Percentiles rank a stretch among this genome's conserved stretches.
These are phyloP conservation scores for Pharus latifolius DNA, from an alignment of 176 grass and related monocot genomes.

Conservation along the genomic window DNA sequence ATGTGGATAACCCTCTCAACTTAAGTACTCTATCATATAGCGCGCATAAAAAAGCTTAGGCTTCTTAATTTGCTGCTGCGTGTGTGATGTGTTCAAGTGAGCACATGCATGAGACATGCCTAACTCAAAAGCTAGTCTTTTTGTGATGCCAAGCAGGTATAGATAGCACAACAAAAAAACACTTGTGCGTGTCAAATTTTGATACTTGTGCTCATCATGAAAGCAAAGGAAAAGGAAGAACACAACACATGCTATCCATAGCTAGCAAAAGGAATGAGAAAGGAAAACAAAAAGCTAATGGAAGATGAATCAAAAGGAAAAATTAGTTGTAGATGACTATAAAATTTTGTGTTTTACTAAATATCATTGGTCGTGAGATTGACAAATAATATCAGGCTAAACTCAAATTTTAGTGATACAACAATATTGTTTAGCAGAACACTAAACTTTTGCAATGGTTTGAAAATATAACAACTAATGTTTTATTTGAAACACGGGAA, in stretches of 20 bases:
- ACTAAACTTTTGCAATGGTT: too few species aligned
- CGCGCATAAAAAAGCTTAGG: conserved; percentile 17
- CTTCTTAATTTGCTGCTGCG: background rate
- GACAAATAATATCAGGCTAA: too few species aligned
- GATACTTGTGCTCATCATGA: conserved; percentile 37
- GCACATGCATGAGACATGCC: conserved; percentile 28
- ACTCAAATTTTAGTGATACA: too few species aligned
- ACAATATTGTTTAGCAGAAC: too few species aligned
- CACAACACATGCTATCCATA: conserved; percentile 6
- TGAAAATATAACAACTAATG: too few species aligned
- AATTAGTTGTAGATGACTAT: too few species aligned
- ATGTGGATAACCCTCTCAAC: conserved; percentile 24
- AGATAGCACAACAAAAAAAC: background rate
- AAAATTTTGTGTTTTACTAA: too few species aligned
- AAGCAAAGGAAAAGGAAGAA: conserved; percentile 11
- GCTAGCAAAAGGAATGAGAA: background rate
- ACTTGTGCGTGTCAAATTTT: conserved; percentile 41
- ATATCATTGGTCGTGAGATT: too few species aligned
- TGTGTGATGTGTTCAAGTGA: conserved; percentile 27
- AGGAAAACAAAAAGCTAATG: background rate
- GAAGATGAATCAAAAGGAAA: background rate
- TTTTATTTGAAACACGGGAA: too few species aligned
- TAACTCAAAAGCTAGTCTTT: conserved; percentile 11
- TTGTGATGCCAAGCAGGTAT: conserved; percentile 8
- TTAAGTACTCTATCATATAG: background rate